A percentile compares a stretch with the other conserved stretches of the same genome.
These are phyloP conservation scores for Ophiosphaerella korrae DNA, from an alignment of 2,329 filamentous ascomycete genomes.

Conservation along the genomic window DNA sequence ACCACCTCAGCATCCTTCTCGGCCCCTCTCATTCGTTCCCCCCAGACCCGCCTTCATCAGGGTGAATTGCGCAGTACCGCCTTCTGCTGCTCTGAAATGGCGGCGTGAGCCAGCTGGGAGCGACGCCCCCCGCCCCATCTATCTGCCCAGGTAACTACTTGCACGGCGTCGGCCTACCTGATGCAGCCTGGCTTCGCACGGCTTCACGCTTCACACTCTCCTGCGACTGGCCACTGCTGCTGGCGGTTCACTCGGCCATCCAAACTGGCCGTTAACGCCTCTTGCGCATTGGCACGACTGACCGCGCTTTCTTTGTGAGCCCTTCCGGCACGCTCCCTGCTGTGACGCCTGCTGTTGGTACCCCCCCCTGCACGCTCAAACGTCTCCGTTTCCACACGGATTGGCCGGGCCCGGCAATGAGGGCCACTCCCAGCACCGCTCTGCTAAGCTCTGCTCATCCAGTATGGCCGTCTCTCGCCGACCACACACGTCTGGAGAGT, in stretches of 20 bases:
- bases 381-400: constrained; percentile 32
- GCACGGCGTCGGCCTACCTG: constrained; percentile 18
- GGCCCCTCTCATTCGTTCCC: constrained; percentile 18
- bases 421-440: constrained; percentile 13
- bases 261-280: constrained; percentile 33
- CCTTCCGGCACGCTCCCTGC: constrained; percentile 24
- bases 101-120: constrained; percentile 4
- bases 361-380: constrained; percentile 35
- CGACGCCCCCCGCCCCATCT: too few relatives aligned
- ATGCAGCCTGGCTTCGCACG: constrained; percentile 13
- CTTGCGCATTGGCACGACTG: constrained; percentile 15
- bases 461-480: constrained; percentile 13
- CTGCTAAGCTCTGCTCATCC: constrained; percentile 4
- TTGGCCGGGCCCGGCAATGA: constrained; percentile 19
- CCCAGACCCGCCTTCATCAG: constrained; percentile 22
- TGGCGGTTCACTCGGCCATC: constrained; percentile 25
- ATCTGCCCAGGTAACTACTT: not conserved
- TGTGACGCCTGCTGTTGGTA: constrained; percentile 30
- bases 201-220: constrained; percentile 1
- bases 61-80: constrained; percentile 25
- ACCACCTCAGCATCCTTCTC: not conserved
- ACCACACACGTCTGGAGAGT: constrained; percentile 18
- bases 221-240: constrained; percentile 24
- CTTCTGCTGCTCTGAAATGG: constrained; percentile 7
- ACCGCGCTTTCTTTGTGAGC: not conserved